Conservation (phyloP, 1,284 basidiomycete species). For the Fomitopsis pinicola region DNA sequence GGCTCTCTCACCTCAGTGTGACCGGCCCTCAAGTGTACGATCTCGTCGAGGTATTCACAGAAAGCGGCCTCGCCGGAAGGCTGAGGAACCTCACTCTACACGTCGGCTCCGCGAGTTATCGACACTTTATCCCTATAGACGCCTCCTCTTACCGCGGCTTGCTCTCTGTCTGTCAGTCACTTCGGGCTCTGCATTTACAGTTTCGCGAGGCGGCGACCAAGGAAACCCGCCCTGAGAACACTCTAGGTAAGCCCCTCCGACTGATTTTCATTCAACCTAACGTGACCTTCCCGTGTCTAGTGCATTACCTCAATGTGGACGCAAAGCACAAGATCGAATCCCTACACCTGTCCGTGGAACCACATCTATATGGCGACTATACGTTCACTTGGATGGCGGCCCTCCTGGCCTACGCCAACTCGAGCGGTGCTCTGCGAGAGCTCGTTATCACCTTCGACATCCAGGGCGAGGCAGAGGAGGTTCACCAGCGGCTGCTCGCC, state of each 20-base stretch:
- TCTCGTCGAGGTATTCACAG: neutral
- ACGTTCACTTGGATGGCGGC: neutral
- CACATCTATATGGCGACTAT: neutral
- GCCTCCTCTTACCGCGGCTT: neutral
- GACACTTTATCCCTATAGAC: neutral
- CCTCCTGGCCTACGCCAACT: neutral
- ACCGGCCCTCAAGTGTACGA: neutral
- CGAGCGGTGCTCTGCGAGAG: neutral
- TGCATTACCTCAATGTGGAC: neutral
- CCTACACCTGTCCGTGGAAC: neutral
- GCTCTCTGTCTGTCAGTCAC: neutral
- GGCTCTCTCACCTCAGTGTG: neutral
- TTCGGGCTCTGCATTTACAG: neutral
- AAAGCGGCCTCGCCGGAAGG: neutral
- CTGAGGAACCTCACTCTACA: neutral
- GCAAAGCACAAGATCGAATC: neutral
- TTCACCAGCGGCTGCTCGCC: neutral
- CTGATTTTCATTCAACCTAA: neutral
- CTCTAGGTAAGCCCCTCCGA: neutral
- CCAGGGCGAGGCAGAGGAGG: neutral
- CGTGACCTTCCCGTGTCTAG: neutral
- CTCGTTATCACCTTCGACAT: neutral
- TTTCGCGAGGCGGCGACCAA: neutral
- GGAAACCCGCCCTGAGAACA: neutral
- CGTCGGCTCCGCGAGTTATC: neutral